Conservation (phyloP, 768 basidiomycete species). For the Tephrocybe sp. region DNA sequence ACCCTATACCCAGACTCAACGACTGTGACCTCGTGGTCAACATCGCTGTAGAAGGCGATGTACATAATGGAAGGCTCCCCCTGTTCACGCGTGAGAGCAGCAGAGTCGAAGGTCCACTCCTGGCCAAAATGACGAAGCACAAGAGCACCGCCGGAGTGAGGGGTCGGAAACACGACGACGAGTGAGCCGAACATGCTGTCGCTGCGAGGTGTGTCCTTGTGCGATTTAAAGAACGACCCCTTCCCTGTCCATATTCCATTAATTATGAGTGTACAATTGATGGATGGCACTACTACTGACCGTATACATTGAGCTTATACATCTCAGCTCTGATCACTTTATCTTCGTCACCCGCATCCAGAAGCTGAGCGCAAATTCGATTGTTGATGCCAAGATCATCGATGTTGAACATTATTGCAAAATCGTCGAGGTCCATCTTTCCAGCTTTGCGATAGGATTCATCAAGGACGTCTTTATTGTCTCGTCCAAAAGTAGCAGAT, state of each 20-base stretch:
- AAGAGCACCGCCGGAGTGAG: too few relatives aligned
- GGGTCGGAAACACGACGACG: slow-evolving; percentile 47
- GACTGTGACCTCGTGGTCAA: slow-evolving; percentile 37
- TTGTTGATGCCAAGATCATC: neutral
- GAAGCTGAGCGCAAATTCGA: slow-evolving; percentile 4
- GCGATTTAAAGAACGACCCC: too few relatives aligned
- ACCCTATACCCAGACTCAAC: slow-evolving; percentile 35
- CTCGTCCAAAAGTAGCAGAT: too few relatives aligned
- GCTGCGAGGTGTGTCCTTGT: too few relatives aligned
- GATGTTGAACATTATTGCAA: slow-evolving; percentile 31
- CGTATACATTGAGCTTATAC: slow-evolving; percentile 39
- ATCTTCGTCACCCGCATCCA: slow-evolving; percentile 19
- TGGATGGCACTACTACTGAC: slow-evolving; percentile 19
- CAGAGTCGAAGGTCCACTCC: too few relatives aligned
- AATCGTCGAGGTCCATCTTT: slow-evolving; percentile 38
- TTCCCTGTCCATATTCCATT: slow-evolving; percentile 23
- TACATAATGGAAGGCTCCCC: slow-evolving; percentile 27
- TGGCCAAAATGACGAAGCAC: too few relatives aligned
- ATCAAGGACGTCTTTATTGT: slow-evolving; percentile 38
- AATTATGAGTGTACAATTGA: too few relatives aligned
- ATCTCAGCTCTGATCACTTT: too few relatives aligned
- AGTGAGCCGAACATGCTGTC: slow-evolving; percentile 51
- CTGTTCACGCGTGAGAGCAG: slow-evolving; percentile 8
- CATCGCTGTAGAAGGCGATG: too few relatives aligned
- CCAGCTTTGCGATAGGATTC: slow-evolving; percentile 45